Evolutionary conservation across 495 filamentous ascomycete genomes (phyloP), one percentile per base, ranked within the genome.

Genomic region (Sabuloglossum arenarium): DNA sequence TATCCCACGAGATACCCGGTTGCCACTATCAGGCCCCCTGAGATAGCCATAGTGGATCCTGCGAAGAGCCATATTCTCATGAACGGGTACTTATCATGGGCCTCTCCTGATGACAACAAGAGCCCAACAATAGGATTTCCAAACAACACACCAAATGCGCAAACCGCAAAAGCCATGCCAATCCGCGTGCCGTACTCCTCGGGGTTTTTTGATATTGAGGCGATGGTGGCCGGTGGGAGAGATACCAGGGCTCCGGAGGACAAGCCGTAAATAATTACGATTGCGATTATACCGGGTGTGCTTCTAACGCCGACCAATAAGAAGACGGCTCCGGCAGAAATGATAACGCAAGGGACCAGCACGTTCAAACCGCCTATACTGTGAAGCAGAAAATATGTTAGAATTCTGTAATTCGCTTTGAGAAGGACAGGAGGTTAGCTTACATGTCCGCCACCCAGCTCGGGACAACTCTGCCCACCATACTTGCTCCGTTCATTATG

Each of bases 231-330:
- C 32, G 56, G 56, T 39, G 56, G 56, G n/a, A 58, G 45, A 19
- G 56, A 46, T 12, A 55, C 42, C n/a, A 58, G 32, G 8, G 42
- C 32, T 9, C 56, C 56, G 19, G 28, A 23, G 6, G 25, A 58
- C 16, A 58, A 58, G 27, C 56, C 56, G 42, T 32, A 55, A n/a
- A 58, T 47, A 21, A 58, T 25, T 6, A n/a, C 6, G 53, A 58
- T 6, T 16, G 27, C 9, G 45, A 58, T 32, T 19, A 58, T 5
- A 14, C 47, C 47, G 24, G 23, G 3, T 55, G 24, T 19, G 14
- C 8, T 32, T 6, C 29, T 30, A 2, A 55, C 34, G 11, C 4
- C 1, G 34, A 14, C 9, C 5, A 37, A 14, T 14, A 14, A 2
- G 1, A 37, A 9, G 12, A 37, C 11, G 12, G 34, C 4, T 6